Percentiles rank a stretch among this genome's conserved stretches.
These are phyloP conservation scores for Daedalea quercina DNA, from an alignment of 768 basidiomycete genomes.

Conservation along the genomic window DNA sequence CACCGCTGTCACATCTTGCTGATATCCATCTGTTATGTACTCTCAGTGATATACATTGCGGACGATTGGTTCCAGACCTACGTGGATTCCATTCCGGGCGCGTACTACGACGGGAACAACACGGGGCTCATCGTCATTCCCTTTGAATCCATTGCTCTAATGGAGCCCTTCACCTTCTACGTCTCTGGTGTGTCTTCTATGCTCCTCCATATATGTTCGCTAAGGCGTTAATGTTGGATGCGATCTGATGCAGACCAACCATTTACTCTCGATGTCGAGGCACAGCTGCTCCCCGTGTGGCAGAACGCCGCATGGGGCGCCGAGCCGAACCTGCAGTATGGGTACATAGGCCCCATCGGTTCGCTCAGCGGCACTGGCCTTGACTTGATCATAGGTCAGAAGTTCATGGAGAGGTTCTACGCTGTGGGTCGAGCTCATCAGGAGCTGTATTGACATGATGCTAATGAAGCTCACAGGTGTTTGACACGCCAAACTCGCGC, in stretches of 20 bases:
- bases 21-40: background rate
- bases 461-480: constrained; percentile 42
- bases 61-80: constrained; percentile 54
- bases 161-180: constrained; percentile 46
- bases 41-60: constrained; percentile 40
- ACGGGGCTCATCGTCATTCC: constrained; percentile 55
- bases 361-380: constrained; percentile 45
- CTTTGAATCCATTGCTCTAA: constrained; percentile 34
- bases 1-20: background rate
- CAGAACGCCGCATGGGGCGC: constrained; percentile 56
- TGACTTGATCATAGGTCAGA: constrained; percentile 50
- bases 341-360: constrained; percentile 51
- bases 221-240: constrained; percentile 59
- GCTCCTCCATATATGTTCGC: constrained; percentile 55
- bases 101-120: constrained; percentile 40
- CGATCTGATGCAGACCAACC: constrained; percentile 40
- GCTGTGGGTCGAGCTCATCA: constrained; percentile 22
- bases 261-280: constrained; percentile 52
- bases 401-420: constrained; percentile 24
- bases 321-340: constrained; percentile 40
- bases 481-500: constrained; percentile 25
- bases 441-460: background rate
- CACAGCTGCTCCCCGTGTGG: constrained; percentile 61
- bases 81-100: constrained; percentile 44
- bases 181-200: constrained; percentile 47